These are phyloP conservation scores for Uromyces viciae-fabae DNA, from an alignment of 1,284 basidiomycete species.

Conservation along the genomic window DNA sequence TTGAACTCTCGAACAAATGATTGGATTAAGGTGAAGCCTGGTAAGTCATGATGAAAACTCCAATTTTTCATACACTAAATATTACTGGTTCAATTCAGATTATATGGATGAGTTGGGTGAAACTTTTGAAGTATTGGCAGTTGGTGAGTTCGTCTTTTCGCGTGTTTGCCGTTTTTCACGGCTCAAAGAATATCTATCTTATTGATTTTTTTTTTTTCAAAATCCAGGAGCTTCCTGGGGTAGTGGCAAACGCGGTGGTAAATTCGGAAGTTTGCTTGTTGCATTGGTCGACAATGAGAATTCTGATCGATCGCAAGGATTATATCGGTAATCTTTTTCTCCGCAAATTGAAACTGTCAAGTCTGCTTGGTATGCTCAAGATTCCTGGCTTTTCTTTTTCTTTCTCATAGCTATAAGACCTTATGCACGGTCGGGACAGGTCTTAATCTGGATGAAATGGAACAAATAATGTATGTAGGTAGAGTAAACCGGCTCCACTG, in stretches of 20 bases:
- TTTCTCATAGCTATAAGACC: conserved; percentile 29
- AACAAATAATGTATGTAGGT: conserved; percentile 28
- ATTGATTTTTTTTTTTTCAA: background rate
- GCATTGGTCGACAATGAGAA: conserved; percentile 28
- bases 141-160: conserved; percentile 16
- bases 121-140: conserved; percentile 36
- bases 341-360: no score
- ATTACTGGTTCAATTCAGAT: no score
- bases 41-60: background rate
- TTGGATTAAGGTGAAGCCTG: conserved; percentile 89
- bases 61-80: background rate
- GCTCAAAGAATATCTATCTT: no score
- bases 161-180: no score
- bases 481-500: background rate
- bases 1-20: conserved; percentile 78
- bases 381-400: no score
- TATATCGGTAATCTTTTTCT: conserved; percentile 9
- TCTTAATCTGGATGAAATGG: conserved; percentile 4
- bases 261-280: conserved; percentile 21
- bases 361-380: no score
- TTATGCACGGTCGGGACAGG: conserved; percentile 29
- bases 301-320: conserved; percentile 2
- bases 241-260: conserved; percentile 7
- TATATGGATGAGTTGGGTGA: conserved; percentile 64
- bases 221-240: conserved; percentile 32